Conservation (phyloP, 441 rosid species). For the Jatropha podagrica region DNA sequence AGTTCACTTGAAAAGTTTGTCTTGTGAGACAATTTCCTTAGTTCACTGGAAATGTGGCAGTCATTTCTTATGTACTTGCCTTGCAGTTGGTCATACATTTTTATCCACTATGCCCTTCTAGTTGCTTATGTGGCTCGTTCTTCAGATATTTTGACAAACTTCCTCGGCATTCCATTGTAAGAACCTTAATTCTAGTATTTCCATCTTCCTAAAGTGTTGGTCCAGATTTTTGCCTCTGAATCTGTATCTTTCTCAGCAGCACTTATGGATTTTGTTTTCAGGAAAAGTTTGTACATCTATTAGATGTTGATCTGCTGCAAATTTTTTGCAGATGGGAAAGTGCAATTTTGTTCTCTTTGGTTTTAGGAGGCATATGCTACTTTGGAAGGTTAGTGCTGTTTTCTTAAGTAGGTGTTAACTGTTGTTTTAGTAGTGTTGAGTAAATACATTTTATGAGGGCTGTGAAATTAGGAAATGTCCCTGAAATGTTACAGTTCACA, state of each 20-base stretch:
- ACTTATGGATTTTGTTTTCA: conserved; percentile 9
- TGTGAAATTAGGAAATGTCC: neutral
- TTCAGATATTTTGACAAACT: conserved; percentile 75
- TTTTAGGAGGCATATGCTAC: conserved; percentile 81
- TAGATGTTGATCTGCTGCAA: conserved; percentile 36
- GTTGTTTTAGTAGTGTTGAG: neutral
- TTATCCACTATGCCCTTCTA: conserved; percentile 87
- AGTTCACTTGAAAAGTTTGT: neutral
- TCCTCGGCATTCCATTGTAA: conserved; percentile 81
- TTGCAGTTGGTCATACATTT: conserved; percentile 92
- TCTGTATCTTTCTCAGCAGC: neutral
- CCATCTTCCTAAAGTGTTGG: conserved; percentile 3
- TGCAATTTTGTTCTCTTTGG: conserved; percentile 67
- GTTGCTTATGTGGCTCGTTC: conserved; percentile 95
- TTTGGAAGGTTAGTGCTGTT: conserved; percentile 68
- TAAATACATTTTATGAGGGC: neutral
- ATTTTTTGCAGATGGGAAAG: conserved; percentile 91
- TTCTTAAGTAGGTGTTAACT: neutral
- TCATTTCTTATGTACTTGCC: conserved; percentile 18
- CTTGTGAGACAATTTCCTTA: neutral
- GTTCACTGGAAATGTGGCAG: neutral
- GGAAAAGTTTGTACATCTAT: conserved; percentile 14
- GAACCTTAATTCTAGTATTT: conserved; percentile 25
- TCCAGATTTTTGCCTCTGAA: neutral
- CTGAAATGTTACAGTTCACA: neutral